Base-by-base conservation (phyloP, 805 yeast genomes). In the Zygoascus bituminiphila region DNA sequence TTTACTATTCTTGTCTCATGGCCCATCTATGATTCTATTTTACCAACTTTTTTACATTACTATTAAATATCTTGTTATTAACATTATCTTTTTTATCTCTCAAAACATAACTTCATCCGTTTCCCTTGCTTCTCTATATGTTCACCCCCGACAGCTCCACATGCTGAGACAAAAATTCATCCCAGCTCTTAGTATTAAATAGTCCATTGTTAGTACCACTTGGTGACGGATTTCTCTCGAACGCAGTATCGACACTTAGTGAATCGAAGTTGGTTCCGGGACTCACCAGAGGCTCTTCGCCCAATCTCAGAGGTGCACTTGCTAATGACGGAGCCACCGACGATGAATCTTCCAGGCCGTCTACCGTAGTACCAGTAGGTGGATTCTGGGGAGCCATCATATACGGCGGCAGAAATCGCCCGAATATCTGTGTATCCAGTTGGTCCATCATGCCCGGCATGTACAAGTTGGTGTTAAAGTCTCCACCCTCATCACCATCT, bases 381-480 rank as follows among this genome's bases (percentile, higher is more conserved):
- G 12, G 12, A 36, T 36, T 36, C 22, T 15, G 22, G 4, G 14
- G 21, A 10, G 46, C 48, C 58, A 81, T 70, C 94, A 86, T 86
- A 61, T 84, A 86, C 2, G 95, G 93, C 2, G 95, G 95, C 44
- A 86, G 61, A 54, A 84, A 81, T 36, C 85, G 69, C 1, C 96
- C 96, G 69, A 88, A 88, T 17, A 88, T 74, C 59, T 86, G 89
- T 59, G 86, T 78, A 62, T 88, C 96, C 42, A 88, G 65, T 55
- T 82, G 84, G 62, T 88, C 95, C 72, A 88, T 83, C 39, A 85
- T 82, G 4, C 95, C 93, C 1, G 93, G 87, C 52, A 84, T 73
- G 57, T 85, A 84, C 46, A 68, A 12, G 20, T 44, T 36, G 17
- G 40, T 22, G 14, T 41, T 35, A 15, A 41, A 41, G 7, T 22